A percentile compares a stretch with the other conserved stretches of the same genome.
Conservation (phyloP, 257 asterid species). For the Linaria vulgaris region DNA sequence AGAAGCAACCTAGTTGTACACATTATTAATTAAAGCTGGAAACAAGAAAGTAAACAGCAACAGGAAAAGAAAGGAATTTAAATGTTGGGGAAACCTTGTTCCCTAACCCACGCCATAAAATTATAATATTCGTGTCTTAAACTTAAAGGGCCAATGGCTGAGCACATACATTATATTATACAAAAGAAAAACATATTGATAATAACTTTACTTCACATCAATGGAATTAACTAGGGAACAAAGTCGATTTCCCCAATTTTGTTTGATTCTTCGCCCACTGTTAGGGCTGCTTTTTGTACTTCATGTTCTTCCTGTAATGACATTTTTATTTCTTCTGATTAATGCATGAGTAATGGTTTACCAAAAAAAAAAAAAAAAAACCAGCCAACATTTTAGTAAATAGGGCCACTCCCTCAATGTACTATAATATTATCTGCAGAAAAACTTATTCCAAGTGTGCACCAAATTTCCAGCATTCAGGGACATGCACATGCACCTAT, state of each 20-base stretch:
- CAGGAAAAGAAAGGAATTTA: conserved; percentile 25
- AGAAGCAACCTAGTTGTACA: conserved; percentile 25
- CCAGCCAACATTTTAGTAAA: conserved; percentile 29
- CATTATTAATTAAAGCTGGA: conserved; percentile 23
- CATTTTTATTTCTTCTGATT: too few species aligned
- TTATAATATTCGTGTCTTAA: conserved; percentile 29
- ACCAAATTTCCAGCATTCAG: conserved; percentile 25
- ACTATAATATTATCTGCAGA: conserved; percentile 19
- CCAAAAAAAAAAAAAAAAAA: too few species aligned
- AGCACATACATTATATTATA: conserved; percentile 5
- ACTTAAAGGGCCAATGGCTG: conserved; percentile 33
- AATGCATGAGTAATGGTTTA: too few species aligned
- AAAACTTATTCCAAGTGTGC: conserved; percentile 11
- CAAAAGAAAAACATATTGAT: conserved; percentile 14
- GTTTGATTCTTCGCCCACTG: too few species aligned
- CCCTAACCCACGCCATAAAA: conserved; percentile 29
- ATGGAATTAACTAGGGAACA: conserved; percentile 50
- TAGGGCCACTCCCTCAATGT: conserved; percentile 34
- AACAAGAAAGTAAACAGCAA: conserved; percentile 32
- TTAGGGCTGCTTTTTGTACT: too few species aligned
- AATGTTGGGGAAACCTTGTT: conserved; percentile 36
- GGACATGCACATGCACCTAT: conserved; percentile 41
- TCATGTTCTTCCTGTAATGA: too few species aligned
- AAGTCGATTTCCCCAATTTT: neutral
- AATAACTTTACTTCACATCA: conserved; percentile 29